Conservation (phyloP, 2,329 filamentous ascomycete species). For the Fusarium staphyleae region DNA sequence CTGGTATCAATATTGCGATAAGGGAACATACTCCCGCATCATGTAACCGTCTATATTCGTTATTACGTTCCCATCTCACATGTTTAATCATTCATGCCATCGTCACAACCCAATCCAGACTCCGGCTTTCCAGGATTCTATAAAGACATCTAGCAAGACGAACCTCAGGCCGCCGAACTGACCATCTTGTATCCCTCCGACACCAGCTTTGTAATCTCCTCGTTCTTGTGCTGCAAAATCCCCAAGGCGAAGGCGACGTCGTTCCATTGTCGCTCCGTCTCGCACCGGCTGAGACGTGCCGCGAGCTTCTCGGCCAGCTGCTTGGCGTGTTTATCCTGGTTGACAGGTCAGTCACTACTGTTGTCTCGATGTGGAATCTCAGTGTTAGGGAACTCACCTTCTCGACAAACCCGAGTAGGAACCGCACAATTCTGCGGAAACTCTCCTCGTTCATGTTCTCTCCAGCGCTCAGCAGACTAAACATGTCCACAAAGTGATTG, state of each 20-base stretch:
- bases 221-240: slow-evolving; percentile 89
- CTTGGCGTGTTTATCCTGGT: slow-evolving; percentile 93
- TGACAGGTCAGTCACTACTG: slow-evolving; percentile 26
- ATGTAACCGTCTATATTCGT: slow-evolving; percentile 33
- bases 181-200: slow-evolving; percentile 79
- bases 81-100: slow-evolving; percentile 40
- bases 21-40: slow-evolving; percentile 10
- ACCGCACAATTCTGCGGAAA: slow-evolving; percentile 86
- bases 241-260: slow-evolving; percentile 94
- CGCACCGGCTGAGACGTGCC: slow-evolving; percentile 82
- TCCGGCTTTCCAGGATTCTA: slow-evolving; percentile 17
- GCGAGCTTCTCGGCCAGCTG: slow-evolving; percentile 93
- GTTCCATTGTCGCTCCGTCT: slow-evolving; percentile 95
- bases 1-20: slow-evolving; percentile 33
- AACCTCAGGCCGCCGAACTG: slow-evolving; percentile 61
- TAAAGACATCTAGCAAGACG: slow-evolving; percentile 3
- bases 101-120: slow-evolving; percentile 31
- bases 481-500: slow-evolving; percentile 99
- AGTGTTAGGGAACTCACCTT: slow-evolving; percentile 69
- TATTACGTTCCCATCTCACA: slow-evolving; percentile 27
- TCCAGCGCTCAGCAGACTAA: slow-evolving; percentile 87
- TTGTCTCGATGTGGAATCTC: neutral
- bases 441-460: slow-evolving; percentile 82
- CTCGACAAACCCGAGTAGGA: slow-evolving; percentile 94
- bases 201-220: slow-evolving; percentile 82